Base-by-base conservation (phyloP, 768 basidiomycete genomes). In the Leccinum aurantiacum region DNA sequence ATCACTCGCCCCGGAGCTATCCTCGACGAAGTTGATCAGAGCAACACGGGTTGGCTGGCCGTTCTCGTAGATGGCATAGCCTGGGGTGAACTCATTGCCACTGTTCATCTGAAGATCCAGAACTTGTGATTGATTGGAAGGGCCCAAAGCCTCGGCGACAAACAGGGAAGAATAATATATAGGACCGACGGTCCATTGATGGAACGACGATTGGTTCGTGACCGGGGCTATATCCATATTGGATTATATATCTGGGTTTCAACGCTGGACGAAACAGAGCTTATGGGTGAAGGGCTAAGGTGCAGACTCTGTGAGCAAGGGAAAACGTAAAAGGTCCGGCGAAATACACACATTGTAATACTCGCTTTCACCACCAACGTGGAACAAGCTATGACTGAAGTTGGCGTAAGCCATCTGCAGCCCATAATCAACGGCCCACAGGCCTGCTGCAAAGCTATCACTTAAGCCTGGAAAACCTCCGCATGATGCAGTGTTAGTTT, bases 131-230 rank as follows among this genome's bases (percentile, higher is more conserved):
- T 71, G 75, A 71, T 86, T 86, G 44, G 82, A 81, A 48, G 79
- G 76, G n/a, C 89, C 90, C 33, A 93, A 78, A 4, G 81, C 79
- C 71, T 93, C 91, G 1, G 90, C 82, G 44, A 89, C 77, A 62
- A 87, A 79, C 25, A 95, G 74, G 1, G 86, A 80, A 1, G 91
- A 80, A 72, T 93, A 93, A 75, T 89, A 91, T 49, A 88, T 74
- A 0, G 88, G 81, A 3, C 89, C 89, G 41, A 89, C 79, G 1
- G 88, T 88, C 90, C 90, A 93, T 72, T 88, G 76, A 60, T 81
- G 81, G 71, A 78, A 84, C 0, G 76, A 63, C 0, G 84, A 80
- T 63, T 84, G 78, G 63, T 86, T 88, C n/a, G 73, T 77, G 7
- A 81, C 81, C 3, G 82, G 82, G 0, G 83, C 81, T 63, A 68